Evolutionary conservation across 2,329 filamentous ascomycete genomes (phyloP).

Genomic region (Trichoderma sp.): DNA sequence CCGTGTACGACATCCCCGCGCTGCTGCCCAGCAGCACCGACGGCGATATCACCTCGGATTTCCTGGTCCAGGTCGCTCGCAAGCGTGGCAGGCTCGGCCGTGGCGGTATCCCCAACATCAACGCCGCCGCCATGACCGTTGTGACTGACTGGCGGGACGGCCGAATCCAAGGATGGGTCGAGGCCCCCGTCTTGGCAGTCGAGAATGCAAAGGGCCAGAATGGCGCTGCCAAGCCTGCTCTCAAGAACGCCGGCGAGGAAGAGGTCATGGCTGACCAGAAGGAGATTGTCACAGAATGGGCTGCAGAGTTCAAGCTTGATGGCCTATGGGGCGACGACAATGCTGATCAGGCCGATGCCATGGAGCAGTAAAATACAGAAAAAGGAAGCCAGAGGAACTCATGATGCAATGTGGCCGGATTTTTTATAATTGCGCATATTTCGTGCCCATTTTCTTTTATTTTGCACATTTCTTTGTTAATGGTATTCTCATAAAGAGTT

Average conservation of each 20-base stretch:
- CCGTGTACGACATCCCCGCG: conserved; percentile 82
- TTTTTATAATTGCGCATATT: not conserved
- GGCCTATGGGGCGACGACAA: conserved; percentile 79
- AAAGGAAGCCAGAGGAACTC: not conserved
- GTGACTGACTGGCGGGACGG: conserved; percentile 97
- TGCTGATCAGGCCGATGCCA: conserved; percentile 48
- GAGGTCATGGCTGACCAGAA: conserved; percentile 69
- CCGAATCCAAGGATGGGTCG: conserved; percentile 89
- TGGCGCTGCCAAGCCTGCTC: conserved; percentile 36
- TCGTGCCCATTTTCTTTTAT: not conserved
- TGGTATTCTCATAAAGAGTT: conserved; percentile 35
- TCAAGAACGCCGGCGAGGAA: conserved; percentile 48
- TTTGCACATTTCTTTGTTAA: not conserved
- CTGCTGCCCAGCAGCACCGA: conserved; percentile 68
- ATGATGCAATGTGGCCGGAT: conserved; percentile 14
- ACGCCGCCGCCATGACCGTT: conserved; percentile 86
- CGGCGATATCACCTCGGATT: conserved; percentile 83
- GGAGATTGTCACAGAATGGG: conserved; percentile 89
- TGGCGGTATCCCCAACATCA: conserved; percentile 87
- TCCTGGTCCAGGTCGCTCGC: conserved; percentile 90
- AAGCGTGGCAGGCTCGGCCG: conserved; percentile 88
- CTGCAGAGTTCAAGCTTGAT: conserved; percentile 92
- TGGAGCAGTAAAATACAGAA: conserved; percentile 52
- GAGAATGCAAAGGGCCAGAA: conserved; percentile 40
- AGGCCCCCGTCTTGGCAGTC: conserved; percentile 70